These are phyloP conservation scores for Daldinia vernicosa DNA, from an alignment of 495 filamentous ascomycete genomes.

Conservation along the genomic window DNA sequence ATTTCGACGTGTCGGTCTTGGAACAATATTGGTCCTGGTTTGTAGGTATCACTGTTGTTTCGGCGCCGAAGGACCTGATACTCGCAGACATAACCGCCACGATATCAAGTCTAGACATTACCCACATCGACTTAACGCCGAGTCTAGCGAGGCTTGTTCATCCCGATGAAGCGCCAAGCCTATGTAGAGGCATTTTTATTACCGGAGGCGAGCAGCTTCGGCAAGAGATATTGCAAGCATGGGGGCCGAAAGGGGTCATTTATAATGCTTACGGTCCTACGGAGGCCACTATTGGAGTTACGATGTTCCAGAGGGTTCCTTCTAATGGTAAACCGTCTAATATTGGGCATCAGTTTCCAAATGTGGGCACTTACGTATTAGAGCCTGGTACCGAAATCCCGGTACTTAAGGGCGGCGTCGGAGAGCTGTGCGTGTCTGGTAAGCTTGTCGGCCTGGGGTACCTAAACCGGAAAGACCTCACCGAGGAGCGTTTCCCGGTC, in stretches of 20 bases:
- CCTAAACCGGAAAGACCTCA: slow-evolving; percentile 76
- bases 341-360: slow-evolving; percentile 83
- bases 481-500: slow-evolving; percentile 67
- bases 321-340: slow-evolving; percentile 78
- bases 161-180: slow-evolving; percentile 72
- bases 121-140: slow-evolving; percentile 85
- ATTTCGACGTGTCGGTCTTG: slow-evolving; percentile 87
- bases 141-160: slow-evolving; percentile 68
- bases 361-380: slow-evolving; percentile 85
- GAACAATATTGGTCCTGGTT: slow-evolving; percentile 94
- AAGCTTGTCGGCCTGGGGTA: slow-evolving; percentile 89
- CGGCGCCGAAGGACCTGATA: slow-evolving; percentile 78
- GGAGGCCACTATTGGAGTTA: slow-evolving; percentile 88
- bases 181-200: slow-evolving; percentile 77
- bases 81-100: slow-evolving; percentile 77
- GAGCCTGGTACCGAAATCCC: slow-evolving; percentile 70
- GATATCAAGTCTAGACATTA: slow-evolving; percentile 76
- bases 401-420: slow-evolving; percentile 79
- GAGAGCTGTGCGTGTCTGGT: slow-evolving; percentile 88
- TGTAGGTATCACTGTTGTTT: slow-evolving; percentile 80
- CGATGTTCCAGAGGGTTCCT: slow-evolving; percentile 78
- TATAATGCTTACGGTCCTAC: slow-evolving; percentile 87
- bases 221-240: slow-evolving; percentile 75
- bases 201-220: slow-evolving; percentile 77
- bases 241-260: slow-evolving; percentile 71